These are phyloP conservation scores for Sporopachydermia quercuum DNA, from an alignment of 805 yeast species.

Conservation along the genomic window DNA sequence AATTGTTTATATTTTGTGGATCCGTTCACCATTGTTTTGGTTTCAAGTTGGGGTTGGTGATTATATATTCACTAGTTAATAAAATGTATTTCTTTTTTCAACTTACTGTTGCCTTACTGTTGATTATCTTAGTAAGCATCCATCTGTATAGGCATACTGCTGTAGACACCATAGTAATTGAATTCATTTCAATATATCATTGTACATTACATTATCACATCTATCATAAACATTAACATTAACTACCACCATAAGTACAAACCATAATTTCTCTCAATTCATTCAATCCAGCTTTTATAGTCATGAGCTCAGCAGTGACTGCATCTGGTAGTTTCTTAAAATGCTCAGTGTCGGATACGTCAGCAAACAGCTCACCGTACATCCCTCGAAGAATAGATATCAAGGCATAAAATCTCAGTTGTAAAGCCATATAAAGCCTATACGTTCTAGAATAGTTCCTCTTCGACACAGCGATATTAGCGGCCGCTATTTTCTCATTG, in stretches of 20 bases:
- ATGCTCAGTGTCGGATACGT: neutral
- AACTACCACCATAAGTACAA: neutral
- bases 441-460: neutral
- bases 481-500: neutral
- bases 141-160: no score
- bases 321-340: neutral
- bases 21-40: no score
- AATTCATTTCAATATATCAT: no score
- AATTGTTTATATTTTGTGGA: no score
- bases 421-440: neutral
- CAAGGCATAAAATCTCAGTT: neutral
- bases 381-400: neutral
- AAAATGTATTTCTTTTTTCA: no score
- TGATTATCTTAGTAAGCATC: no score
- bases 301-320: neutral
- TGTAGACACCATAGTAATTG: no score
- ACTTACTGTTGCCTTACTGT: no score
- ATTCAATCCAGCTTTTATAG: neutral
- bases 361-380: neutral
- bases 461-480: neutral
- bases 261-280: neutral
- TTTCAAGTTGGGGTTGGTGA: no score
- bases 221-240: neutral
- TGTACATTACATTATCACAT: no score
- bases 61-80: no score